Base-by-base conservation (phyloP, 1,284 basidiomycete species). In the Pseudozyma tsukubaensis region DNA sequence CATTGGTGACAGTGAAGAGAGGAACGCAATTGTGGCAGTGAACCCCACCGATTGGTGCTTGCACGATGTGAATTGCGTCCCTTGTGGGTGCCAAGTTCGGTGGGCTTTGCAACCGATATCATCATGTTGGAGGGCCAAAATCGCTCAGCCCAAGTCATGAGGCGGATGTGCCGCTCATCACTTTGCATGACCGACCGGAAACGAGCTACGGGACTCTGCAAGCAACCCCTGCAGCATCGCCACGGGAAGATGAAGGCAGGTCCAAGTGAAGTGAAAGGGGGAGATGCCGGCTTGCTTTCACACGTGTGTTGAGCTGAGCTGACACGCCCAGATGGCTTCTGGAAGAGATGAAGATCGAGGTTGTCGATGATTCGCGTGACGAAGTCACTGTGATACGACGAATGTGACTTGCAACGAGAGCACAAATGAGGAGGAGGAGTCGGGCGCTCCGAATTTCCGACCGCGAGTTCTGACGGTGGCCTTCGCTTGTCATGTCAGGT, bases 131-230 rank as follows among this genome's bases (percentile, higher is more conserved):
- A 50, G 29, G 32, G 56, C 45, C 8, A 48, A 49, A 57, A 35
- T 58, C 39, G 47, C 48, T 58, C 47, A 58, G 55, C 40, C 43
- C 43, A 14, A 29, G 24, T 29, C 24, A 29, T 29, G 32, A 50
- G 48, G 32, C 48, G 29, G 48, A 35, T 36, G 16, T 50, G 32
- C 48, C 45, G 45, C 42, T n/a, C 9, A 43, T 43, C n/a, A 14
- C 9, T 43, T 43, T 39, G 24, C 24, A 29, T 3, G 24, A 29
- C 24, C 6, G 24, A 29, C 24, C 24, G 24, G 24, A 29, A 29
- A 29, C 24, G 24, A 29, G 24, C 24, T 3, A 29, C 24, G 24
- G 24, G 24, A 29, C 24, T 29, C 24, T 29, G 24, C 24, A 29
- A 29, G 24, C 24, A 29, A 6, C 24, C 24, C 24, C 24, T 29